Percentiles rank a stretch among this genome's conserved stretches.
Evolutionary conservation across 495 filamentous ascomycete genomes (phyloP).

Genomic region (Letharia columbiana): DNA sequence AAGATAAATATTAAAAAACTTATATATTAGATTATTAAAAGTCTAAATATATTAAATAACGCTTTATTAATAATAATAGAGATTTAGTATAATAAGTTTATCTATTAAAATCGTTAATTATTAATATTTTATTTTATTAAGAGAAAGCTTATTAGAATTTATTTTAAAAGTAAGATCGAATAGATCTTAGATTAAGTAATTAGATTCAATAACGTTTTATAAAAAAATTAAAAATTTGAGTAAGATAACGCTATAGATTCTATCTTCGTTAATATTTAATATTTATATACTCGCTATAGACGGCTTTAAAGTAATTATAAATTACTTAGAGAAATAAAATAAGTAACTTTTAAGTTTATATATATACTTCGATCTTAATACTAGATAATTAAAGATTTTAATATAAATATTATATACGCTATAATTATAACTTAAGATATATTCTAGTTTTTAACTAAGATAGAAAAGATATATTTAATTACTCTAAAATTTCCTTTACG

Average conservation of each 20-base stretch:
- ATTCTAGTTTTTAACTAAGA: too few species aligned
- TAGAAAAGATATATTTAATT: too few species aligned
- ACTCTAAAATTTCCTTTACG: too few species aligned
- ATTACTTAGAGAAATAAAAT: neutral
- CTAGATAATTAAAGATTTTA: too few species aligned
- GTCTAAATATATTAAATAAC: neutral
- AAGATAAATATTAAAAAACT: neutral
- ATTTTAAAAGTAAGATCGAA: conserved; percentile 12
- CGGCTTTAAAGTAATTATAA: conserved; percentile 3
- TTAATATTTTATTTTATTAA: neutral
- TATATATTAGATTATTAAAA: neutral
- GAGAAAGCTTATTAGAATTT: conserved; percentile 5
- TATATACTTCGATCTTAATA: too few species aligned
- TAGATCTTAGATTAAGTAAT: conserved; percentile 6
- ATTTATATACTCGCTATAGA: neutral
- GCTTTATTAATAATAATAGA: conserved; percentile 5
- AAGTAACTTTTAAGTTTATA: too few species aligned
- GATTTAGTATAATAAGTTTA: conserved; percentile 9
- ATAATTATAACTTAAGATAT: too few species aligned
- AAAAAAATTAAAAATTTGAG: conserved; percentile 9
- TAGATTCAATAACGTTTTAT: neutral
- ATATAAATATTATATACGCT: too few species aligned
- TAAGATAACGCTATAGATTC: too few species aligned
- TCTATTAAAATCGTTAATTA: neutral
- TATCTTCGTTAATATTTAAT: conserved; percentile 12